Base-by-base conservation (phyloP, 768 basidiomycete species). In the Serpula lacrymans region DNA sequence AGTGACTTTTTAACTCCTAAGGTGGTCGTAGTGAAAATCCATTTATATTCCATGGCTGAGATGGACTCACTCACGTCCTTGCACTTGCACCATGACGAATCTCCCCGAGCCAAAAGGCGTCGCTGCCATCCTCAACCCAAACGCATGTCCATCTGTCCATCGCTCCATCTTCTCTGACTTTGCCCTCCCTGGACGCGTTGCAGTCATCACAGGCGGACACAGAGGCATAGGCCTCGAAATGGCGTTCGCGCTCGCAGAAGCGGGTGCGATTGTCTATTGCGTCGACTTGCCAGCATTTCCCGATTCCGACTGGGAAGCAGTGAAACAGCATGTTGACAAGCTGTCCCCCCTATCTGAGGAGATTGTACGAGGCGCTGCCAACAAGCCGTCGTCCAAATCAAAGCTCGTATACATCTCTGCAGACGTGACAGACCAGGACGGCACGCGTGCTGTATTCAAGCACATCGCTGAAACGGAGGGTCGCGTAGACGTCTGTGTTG, bases 211-310 rank as follows among this genome's bases (percentile, higher is more conserved):
- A 0, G 82, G 82, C 4, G 82, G 72, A 0, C 77, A 81, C 45
- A 64, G 82, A 23, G 82, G 88, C 0, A 73, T 90, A 12, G 88
- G 88, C 3, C 76, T 91, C 14, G 88, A 91, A 64, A 83, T 85
- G 81, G 84, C 84, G 25, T 63, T 88, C 39, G 77, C 80, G 4
- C 64, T 89, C 30, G 74, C 75, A 30, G 88, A 89, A 63, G 81
- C 77, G 12, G 87, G 87, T 24, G 83, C 82, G 5, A 79, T 69
- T 0, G 70, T 86, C 13, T 86, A 87, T 58, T 84, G 82, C 54
- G 62, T 84, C 10, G 85, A 87, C 57, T 65, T 86, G 8, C 74
- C 82, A 1, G 45, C 54, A 28, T 56, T 58, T 25, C 77, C 85
- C 0, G 77, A 76, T 2, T 69, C 68, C 1, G 82, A 82, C 51